Conservation (phyloP, 371 early-diverging fungal species). For the Mortierella polycephala region DNA sequence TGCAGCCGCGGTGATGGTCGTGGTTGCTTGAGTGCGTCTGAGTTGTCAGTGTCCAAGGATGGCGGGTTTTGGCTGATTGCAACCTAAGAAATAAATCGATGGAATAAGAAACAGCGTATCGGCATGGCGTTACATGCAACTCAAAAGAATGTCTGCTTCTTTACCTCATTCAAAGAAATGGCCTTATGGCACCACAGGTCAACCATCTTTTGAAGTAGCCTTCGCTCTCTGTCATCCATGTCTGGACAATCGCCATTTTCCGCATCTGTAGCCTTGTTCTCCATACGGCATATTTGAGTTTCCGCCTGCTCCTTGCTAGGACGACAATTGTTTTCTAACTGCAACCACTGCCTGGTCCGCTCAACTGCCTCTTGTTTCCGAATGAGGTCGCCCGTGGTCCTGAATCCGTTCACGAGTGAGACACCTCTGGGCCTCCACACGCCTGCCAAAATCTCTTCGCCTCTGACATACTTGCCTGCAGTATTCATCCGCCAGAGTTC, state of each 20-base stretch:
- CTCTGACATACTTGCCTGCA: constrained; percentile 84
- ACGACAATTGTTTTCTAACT: constrained; percentile 1
- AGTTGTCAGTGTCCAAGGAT: constrained; percentile 57
- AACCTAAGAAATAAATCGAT: constrained; percentile 4
- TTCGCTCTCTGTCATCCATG: constrained; percentile 11
- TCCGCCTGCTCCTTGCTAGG: neutral
- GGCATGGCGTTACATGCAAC: too few species aligned
- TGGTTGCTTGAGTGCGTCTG: constrained; percentile 50
- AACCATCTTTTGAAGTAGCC: constrained; percentile 56
- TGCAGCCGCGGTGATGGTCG: constrained; percentile 58
- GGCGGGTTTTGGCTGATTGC: constrained; percentile 70
- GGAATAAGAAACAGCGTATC: neutral
- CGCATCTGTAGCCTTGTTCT: too few species aligned
- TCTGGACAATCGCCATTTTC: neutral
- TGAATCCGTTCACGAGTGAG: constrained; percentile 73
- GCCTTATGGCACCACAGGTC: constrained; percentile 63
- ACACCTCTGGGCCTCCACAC: constrained; percentile 84
- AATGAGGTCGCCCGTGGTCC: constrained; percentile 57
- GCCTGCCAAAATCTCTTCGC: constrained; percentile 79
- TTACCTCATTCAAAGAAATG: constrained; percentile 65
- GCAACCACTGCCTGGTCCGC: constrained; percentile 59
- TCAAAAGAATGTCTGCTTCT: neutral
- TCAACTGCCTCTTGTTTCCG: constrained; percentile 61
- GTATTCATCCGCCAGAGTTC: constrained; percentile 87
- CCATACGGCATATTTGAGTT: neutral